These are phyloP conservation scores for Trametes elegans DNA, from an alignment of 768 basidiomycete species.

Conservation along the genomic window DNA sequence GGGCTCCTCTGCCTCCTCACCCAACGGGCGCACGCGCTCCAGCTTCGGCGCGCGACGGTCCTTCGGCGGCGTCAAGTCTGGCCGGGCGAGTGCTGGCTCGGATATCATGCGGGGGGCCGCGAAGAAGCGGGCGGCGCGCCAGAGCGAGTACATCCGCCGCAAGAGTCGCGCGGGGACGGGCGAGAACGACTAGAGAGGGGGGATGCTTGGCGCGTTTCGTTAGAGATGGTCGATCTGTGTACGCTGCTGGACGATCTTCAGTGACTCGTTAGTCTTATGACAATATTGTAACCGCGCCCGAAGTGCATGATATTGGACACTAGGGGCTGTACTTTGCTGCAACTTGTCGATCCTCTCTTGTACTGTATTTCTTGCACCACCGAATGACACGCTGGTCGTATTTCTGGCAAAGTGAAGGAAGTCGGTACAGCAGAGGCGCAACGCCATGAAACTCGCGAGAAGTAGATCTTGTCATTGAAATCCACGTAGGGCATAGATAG, in stretches of 20 bases:
- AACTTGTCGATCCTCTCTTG: neutral
- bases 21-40: conserved; percentile 40
- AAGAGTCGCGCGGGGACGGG: conserved; percentile 32
- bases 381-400: conserved; percentile 5
- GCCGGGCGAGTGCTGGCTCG: conserved; percentile 24
- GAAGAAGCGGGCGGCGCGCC: conserved; percentile 70
- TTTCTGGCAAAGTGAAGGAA: too few species aligned
- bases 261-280: conserved; percentile 4
- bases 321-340: neutral
- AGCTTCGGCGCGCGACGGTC: conserved; percentile 42
- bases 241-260: neutral
- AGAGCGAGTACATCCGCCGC: conserved; percentile 71
- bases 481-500: too few species aligned
- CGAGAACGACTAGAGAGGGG: conserved; percentile 2
- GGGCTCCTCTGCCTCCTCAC: conserved; percentile 26
- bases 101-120: conserved; percentile 55
- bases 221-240: neutral
- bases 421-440: too few species aligned
- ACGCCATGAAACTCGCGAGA: too few species aligned
- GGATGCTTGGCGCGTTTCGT: neutral
- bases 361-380: neutral
- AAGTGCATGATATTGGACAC: neutral
- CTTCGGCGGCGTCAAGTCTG: conserved; percentile 30
- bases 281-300: conserved; percentile 20
- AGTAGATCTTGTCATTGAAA: too few species aligned